Percentiles rank a stretch among this genome's conserved stretches.
These are phyloP conservation scores for Przewalskia tangutica DNA, from an alignment of 257 asterid species.

Conservation along the genomic window DNA sequence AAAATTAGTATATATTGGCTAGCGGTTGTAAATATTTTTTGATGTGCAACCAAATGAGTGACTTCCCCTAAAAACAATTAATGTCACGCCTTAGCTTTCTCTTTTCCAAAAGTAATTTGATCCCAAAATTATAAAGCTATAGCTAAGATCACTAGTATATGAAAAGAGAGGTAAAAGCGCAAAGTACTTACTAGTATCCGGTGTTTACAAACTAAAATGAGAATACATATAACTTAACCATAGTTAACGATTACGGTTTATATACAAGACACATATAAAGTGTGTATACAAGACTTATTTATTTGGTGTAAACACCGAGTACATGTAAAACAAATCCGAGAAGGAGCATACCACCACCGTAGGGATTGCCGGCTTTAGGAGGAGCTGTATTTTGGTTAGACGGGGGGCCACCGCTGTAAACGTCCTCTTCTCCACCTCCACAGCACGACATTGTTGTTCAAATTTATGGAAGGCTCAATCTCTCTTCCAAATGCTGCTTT, in stretches of 20 bases:
- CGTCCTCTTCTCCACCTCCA: slow-evolving; percentile 77
- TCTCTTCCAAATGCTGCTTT: slow-evolving; percentile 1
- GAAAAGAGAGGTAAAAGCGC: not conserved
- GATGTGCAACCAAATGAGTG: too few relatives aligned
- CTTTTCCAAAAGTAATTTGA: not conserved
- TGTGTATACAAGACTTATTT: not conserved
- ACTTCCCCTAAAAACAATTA: too few relatives aligned
- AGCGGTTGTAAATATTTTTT: too few relatives aligned
- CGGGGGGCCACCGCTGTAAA: slow-evolving; percentile 37
- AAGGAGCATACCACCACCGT: slow-evolving; percentile 40
- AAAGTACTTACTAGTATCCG: not conserved
- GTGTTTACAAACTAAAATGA: too few relatives aligned
- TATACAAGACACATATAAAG: not conserved
- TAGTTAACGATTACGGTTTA: not conserved
- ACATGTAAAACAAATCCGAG: not conserved
- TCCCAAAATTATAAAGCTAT: not conserved
- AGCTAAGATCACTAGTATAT: not conserved
- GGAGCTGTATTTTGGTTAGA: slow-evolving; percentile 54
- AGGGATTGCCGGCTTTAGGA: slow-evolving; percentile 49
- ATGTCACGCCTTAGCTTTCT: too few relatives aligned
- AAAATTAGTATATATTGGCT: too few relatives aligned
- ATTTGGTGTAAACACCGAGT: not conserved
- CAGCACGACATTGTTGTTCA: slow-evolving; percentile 54
- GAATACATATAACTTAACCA: not conserved
- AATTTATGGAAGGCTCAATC: slow-evolving; percentile 1